Evolutionary conservation across 345 rosid species (phyloP), one percentile per base, ranked within the genome.

Genomic region (Eucalyptus regnans): DNA sequence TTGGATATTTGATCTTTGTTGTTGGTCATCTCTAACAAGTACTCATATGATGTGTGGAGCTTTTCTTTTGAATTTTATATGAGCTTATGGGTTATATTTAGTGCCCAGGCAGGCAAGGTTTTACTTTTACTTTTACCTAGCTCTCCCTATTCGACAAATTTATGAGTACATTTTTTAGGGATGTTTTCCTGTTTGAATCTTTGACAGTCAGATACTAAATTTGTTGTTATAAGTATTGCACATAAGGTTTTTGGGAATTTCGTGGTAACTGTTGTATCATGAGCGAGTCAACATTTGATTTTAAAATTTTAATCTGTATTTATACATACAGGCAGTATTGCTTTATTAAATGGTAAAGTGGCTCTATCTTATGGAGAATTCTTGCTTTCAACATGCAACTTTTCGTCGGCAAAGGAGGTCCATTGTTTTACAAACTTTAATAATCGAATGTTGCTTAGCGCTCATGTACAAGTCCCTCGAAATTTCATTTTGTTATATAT

Each of bases 331-430:
- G 98, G 97, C 86, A 91, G 90, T 90, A 87, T 84, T 89, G 96
- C 95, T 85, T 92, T 96, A 87, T 92, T 95, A 4, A 94, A 90
- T 89, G 96, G 96, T 20, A 89, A 86, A 44, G 87, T 86, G 88
- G 96, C 95, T 76, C 92, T 97, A 86, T 94, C 98, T 4, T 95
- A 91, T 90, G 97, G 97, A 87, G 96, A 96, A 89, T 94, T 89
- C 95, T 93, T 97, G 90, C 99, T 95, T 88, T 91, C 94, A 6
- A 91, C 91, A 12, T 89, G 85, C 54, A 94, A 96, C 86, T 94
- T 94, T 88, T 92, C 93, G 50, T 68, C 87, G 93, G 98, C 98
- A 12, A 97, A 93, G 92, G 95, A 94, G 86, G 22, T 17, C 56
- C 7, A 18, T 3, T 52, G 23, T 17, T 52, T 52, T 18, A 52